These are phyloP conservation scores for Verticillium nubilum DNA, from an alignment of 2,329 filamentous ascomycete species.

Conservation along the genomic window DNA sequence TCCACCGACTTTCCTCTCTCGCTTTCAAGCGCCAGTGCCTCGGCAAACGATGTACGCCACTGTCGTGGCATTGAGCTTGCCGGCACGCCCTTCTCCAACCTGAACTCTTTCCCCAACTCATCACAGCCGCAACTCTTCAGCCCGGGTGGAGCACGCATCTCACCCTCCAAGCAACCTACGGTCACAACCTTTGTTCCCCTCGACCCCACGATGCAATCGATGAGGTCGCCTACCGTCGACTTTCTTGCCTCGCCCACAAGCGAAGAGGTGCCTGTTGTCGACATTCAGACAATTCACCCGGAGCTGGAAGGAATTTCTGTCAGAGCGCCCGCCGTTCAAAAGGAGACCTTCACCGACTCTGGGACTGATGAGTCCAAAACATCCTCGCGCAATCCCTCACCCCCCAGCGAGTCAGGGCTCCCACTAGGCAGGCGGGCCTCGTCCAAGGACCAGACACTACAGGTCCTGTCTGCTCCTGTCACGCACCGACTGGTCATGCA, in stretches of 20 bases:
- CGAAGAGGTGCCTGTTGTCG: conserved; percentile 41
- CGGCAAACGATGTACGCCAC: neutral
- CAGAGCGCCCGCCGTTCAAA: conserved; percentile 47
- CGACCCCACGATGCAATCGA: conserved; percentile 38
- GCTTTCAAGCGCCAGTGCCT: neutral
- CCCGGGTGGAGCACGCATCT: conserved; percentile 24
- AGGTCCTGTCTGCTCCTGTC: conserved; percentile 42
- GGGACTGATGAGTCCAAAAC: conserved; percentile 18
- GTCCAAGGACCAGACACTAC: conserved; percentile 36
- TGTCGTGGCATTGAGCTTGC: neutral
- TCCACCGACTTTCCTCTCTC: conserved; percentile 9
- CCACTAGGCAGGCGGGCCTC: conserved; percentile 15
- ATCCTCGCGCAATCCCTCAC: conserved; percentile 20
- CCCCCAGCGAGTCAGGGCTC: neutral
- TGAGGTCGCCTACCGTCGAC: conserved; percentile 26
- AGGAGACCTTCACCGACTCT: conserved; percentile 42
- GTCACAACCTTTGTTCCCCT: conserved; percentile 32
- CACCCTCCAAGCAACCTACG: conserved; percentile 25
- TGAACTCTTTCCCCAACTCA: neutral
- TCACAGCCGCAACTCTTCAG: conserved; percentile 8
- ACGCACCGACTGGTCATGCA: conserved; percentile 52
- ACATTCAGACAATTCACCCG: conserved; percentile 52
- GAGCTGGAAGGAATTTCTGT: conserved; percentile 55
- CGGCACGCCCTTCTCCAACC: neutral
- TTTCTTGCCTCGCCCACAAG: conserved; percentile 28